A percentile compares a stretch with the other conserved stretches of the same genome.
phyloP scores from a whole-genome alignment of 768 basidiomycete genomes.

The Boletus speciosus region DNA sequence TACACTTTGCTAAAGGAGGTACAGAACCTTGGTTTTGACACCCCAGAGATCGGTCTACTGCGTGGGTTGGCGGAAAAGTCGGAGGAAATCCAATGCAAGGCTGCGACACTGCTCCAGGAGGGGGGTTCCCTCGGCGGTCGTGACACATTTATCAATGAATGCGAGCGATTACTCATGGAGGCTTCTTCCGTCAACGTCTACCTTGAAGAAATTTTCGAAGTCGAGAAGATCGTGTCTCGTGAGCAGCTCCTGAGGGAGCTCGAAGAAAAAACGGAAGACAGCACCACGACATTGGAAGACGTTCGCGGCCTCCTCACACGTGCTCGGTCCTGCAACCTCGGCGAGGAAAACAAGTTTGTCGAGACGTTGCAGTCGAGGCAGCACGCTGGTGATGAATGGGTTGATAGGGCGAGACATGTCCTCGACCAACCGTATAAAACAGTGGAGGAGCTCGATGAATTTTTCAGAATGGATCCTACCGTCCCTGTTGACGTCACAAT shows the following conservation, averaged over 20 bases:
- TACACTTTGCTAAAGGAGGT: slow-evolving; percentile 68
- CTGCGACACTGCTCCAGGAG: slow-evolving; percentile 47
- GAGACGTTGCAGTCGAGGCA: slow-evolving; percentile 61
- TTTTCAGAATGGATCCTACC: slow-evolving; percentile 58
- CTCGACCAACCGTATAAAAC: slow-evolving; percentile 70
- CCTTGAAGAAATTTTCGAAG: slow-evolving; percentile 70
- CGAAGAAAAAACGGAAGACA: slow-evolving; percentile 68
- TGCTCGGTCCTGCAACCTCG: slow-evolving; percentile 64
- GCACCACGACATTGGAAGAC: slow-evolving; percentile 65
- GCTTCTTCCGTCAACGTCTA: slow-evolving; percentile 79
- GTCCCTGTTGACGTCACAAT: slow-evolving; percentile 70
- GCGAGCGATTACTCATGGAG: slow-evolving; percentile 65
- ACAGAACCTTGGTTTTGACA: slow-evolving; percentile 79
- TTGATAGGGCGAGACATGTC: slow-evolving; percentile 60
- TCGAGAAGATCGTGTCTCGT: slow-evolving; percentile 79
- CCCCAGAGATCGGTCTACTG: slow-evolving; percentile 64
- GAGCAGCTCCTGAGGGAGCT: slow-evolving; percentile 76
- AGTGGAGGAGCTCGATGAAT: slow-evolving; percentile 71
- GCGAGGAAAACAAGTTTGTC: slow-evolving; percentile 62
- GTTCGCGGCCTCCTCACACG: slow-evolving; percentile 69
- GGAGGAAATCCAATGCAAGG: slow-evolving; percentile 59
- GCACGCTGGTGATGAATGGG: slow-evolving; percentile 73
- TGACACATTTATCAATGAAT: slow-evolving; percentile 60
- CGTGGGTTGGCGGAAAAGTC: slow-evolving; percentile 55
- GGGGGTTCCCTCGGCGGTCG: slow-evolving; percentile 44